Percentiles rank a stretch among this genome's conserved stretches.
These are phyloP conservation scores for Potentilla sterilis DNA, from an alignment of 306 rosid species.

Conservation along the genomic window DNA sequence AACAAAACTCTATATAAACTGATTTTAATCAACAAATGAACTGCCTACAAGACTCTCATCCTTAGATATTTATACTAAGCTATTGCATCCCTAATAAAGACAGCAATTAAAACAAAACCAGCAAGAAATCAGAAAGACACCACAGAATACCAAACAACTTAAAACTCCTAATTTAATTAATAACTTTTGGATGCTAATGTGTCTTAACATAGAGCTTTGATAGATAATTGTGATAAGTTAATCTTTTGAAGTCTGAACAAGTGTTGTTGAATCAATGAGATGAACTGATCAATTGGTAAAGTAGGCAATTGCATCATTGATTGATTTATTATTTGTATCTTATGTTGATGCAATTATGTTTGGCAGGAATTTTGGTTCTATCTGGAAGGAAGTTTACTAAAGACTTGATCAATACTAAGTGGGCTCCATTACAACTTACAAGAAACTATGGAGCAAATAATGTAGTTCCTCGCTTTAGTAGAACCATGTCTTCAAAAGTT, in stretches of 20 bases:
- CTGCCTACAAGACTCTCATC: too few relatives aligned
- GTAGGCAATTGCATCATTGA: background rate
- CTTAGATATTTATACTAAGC: too few relatives aligned
- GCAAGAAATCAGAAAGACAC: too few relatives aligned
- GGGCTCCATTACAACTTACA: constrained; percentile 27
- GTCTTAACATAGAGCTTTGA: background rate
- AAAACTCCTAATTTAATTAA: too few relatives aligned
- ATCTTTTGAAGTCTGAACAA: background rate
- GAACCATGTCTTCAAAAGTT: constrained; percentile 57
- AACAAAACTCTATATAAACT: too few relatives aligned
- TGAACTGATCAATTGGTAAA: background rate
- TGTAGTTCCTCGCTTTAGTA: constrained; percentile 24
- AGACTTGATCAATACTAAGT: constrained; percentile 12
- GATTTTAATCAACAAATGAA: too few relatives aligned
- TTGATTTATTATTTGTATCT: background rate
- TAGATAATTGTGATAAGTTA: background rate
- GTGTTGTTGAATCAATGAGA: background rate
- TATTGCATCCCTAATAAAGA: too few relatives aligned
- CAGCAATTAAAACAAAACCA: too few relatives aligned
- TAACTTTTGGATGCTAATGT: too few relatives aligned
- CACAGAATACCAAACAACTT: too few relatives aligned
- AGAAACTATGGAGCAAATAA: constrained; percentile 35
- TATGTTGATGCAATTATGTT: constrained; percentile 13
- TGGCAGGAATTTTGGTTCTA: constrained; percentile 33
- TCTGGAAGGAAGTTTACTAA: constrained; percentile 29